Percentiles rank a stretch among this genome's conserved stretches.
Conservation (phyloP, 805 yeast species). For the Kuraishia cidri region DNA sequence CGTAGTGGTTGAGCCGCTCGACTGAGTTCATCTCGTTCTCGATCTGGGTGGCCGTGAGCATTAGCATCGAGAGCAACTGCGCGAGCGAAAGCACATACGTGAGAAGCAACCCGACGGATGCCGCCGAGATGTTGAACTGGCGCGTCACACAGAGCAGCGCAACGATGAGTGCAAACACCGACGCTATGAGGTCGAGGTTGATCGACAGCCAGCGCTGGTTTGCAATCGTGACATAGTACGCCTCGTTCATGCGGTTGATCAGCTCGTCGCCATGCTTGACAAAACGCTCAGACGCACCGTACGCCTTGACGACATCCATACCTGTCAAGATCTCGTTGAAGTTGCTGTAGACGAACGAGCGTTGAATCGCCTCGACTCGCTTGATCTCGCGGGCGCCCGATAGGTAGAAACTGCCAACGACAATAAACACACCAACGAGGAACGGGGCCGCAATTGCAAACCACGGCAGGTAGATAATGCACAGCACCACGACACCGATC, state of each 20-base stretch:
- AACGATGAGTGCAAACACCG: constrained; percentile 41
- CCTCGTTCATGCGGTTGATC: constrained; percentile 57
- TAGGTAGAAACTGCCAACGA: constrained; percentile 31
- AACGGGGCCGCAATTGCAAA: constrained; percentile 48
- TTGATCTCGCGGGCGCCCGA: constrained; percentile 39
- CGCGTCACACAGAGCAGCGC: constrained; percentile 51
- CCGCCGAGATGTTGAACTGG: constrained; percentile 49
- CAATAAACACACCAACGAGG: constrained; percentile 28
- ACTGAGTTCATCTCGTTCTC: constrained; percentile 76
- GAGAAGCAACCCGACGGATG: constrained; percentile 60
- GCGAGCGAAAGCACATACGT: constrained; percentile 50
- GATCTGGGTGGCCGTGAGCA: constrained; percentile 58
- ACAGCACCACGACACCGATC: constrained; percentile 22
- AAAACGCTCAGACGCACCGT: constrained; percentile 26
- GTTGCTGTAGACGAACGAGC: constrained; percentile 39
- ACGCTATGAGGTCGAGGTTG: constrained; percentile 47
- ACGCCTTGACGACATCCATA: constrained; percentile 41
- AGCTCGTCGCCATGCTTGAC: constrained; percentile 31
- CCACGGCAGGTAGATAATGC: constrained; percentile 43
- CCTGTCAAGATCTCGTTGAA: constrained; percentile 41
- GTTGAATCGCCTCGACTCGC: constrained; percentile 36
- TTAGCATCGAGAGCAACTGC: constrained; percentile 46
- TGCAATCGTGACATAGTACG: constrained; percentile 54
- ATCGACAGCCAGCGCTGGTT: constrained; percentile 70
- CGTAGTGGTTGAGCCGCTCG: constrained; percentile 64